A percentile compares a stretch with the other conserved stretches of the same genome.
Conservation (phyloP, 495 filamentous ascomycete genomes). For the Cryomyces antarcticus region DNA sequence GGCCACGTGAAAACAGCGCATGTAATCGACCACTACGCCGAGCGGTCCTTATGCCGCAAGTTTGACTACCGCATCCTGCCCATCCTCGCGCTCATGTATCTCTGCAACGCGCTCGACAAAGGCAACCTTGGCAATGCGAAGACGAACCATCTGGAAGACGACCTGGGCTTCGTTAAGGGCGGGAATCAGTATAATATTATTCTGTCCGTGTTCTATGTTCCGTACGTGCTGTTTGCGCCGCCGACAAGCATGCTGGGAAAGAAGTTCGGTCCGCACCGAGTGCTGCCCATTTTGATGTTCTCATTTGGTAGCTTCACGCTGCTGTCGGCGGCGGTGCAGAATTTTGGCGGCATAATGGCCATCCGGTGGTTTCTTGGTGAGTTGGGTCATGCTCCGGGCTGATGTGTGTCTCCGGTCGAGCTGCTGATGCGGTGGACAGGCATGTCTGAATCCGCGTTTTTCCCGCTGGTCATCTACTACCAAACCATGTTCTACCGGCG, state of each 20-base stretch:
- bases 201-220: constrained; percentile 57
- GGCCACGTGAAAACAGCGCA: too few species aligned
- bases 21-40: too few species aligned
- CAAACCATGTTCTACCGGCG: constrained; percentile 50
- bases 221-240: constrained; percentile 50
- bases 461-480: constrained; percentile 39
- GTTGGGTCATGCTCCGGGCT: neutral
- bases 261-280: constrained; percentile 9
- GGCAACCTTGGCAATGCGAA: constrained; percentile 37
- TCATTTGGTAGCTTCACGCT: constrained; percentile 9
- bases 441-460: constrained; percentile 56
- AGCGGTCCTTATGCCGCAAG: constrained; percentile 3
- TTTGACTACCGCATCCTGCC: constrained; percentile 21
- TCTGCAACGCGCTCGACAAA: constrained; percentile 21
- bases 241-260: constrained; percentile 37
- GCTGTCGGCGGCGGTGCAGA: constrained; percentile 3
- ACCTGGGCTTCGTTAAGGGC: constrained; percentile 24
- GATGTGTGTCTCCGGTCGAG: too few species aligned
- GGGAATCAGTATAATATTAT: constrained; percentile 50
- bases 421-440: constrained; percentile 18
- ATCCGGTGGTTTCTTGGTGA: constrained; percentile 42
- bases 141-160: constrained; percentile 32
- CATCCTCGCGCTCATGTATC: constrained; percentile 21
- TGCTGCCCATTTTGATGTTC: constrained; percentile 12
- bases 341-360: constrained; percentile 12